Evolutionary conservation across 306 rosid genomes (phyloP), one percentile per base, ranked within the genome.

Genomic region (Pyrus bretschneideri): DNA sequence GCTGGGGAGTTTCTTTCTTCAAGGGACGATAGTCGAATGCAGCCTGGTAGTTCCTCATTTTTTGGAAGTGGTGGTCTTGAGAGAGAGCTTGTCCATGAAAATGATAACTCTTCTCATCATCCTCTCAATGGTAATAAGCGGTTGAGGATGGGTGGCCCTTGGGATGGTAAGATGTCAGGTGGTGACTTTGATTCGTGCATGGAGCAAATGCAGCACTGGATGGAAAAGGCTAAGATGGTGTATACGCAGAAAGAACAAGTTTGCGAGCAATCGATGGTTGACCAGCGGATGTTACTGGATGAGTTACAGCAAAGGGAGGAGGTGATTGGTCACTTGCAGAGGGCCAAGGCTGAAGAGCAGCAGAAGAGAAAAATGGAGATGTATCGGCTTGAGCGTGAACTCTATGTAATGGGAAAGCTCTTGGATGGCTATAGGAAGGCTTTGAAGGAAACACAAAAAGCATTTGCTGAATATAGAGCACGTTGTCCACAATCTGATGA

Each of bases 351-450:
- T 61, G 99, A 92, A n/a, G 97, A 95, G 68, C 70, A 77, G 76
- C 93, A 92, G 49, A 95, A 83, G 84, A 88, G 80, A 63, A 88
- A 85, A 75, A 23, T 83, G 45, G 95, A 94, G 81, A 65, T 83
- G 13, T 87, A 84, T 83, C 80, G 93, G 78, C 87, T 88, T 3
- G 97, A 89, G 84, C 88, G 85, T 52, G 99, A 95, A 85, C 89
- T 92, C 22, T 80, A 44, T 77, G 77, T 89, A 88, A 92, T 91
- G 99, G 77, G 79, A 54, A 85, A 73, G 79, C 88, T 91, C 33
- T 82, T 90, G 79, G 89, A 88, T 6, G 97, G 93, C 80, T 95
- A 92, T 69, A 85, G 93, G 82, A 91, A 87, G 82, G 97, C 93
- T 76, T 78, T 86, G 76, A 90, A 86, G 87, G 93, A 87, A 83